Evolutionary conservation across 441 rosid genomes (phyloP).

Genomic region (Pelargonium australe): DNA sequence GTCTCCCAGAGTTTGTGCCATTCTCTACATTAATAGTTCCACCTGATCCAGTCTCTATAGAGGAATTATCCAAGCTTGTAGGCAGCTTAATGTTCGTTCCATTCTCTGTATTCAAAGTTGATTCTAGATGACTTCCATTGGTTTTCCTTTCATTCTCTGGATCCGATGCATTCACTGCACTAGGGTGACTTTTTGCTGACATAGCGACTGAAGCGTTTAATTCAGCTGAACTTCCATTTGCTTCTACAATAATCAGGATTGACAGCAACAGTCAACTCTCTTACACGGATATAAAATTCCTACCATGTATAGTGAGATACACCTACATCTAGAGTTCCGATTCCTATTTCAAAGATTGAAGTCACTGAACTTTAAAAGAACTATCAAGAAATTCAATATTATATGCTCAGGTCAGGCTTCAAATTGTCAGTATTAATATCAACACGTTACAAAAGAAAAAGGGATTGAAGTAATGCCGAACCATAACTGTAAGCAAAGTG

Average conservation of each 20-base stretch:
- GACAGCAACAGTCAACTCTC: slow-evolving; percentile 18
- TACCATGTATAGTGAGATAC: background rate
- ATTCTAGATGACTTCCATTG: slow-evolving; percentile 36
- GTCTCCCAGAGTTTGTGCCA: slow-evolving; percentile 51
- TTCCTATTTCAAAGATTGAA: background rate
- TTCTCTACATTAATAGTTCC: slow-evolving; percentile 34
- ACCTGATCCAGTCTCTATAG: slow-evolving; percentile 5
- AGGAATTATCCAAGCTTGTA: slow-evolving; percentile 14
- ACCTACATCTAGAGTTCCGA: background rate
- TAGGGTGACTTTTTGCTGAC: too few relatives aligned
- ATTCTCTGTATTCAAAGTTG: slow-evolving; percentile 28
- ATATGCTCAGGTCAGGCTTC: background rate
- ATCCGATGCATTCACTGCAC: slow-evolving; percentile 27
- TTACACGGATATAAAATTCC: background rate
- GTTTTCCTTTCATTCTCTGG: slow-evolving; percentile 35
- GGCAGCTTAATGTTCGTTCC: slow-evolving; percentile 16
- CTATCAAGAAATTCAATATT: background rate
- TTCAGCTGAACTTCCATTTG: slow-evolving; percentile 12
- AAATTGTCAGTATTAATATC: background rate
- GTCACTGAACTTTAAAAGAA: background rate
- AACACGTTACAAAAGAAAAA: too few relatives aligned
- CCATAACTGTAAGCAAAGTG: too few relatives aligned
- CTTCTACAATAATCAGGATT: slow-evolving; percentile 42
- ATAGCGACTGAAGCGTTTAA: too few relatives aligned
- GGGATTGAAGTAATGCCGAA: too few relatives aligned